These are phyloP conservation scores for Grifola frondosa DNA, from an alignment of 1,284 basidiomycete species.

Conservation along the genomic window DNA sequence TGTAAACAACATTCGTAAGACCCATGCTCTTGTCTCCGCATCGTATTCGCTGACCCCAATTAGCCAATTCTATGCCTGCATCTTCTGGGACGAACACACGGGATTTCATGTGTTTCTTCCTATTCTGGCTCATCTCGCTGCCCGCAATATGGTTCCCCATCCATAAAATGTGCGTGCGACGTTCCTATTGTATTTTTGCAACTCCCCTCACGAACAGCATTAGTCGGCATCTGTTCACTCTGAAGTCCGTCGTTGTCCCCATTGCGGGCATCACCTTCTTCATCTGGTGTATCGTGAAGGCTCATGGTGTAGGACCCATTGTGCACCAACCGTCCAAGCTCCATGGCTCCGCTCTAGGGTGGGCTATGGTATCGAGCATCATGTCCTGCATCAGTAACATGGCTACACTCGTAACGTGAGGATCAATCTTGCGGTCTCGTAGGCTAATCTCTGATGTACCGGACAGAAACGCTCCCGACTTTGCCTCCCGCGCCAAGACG, in stretches of 20 bases:
- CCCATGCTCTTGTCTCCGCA: constrained; percentile 20
- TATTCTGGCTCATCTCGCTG: constrained; percentile 83
- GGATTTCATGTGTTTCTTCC: constrained; percentile 80
- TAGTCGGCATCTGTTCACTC: constrained; percentile 78
- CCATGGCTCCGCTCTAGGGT: constrained; percentile 70
- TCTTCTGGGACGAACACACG: constrained; percentile 69
- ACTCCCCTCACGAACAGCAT: neutral
- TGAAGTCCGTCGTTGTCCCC: constrained; percentile 75
- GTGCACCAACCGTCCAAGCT: constrained; percentile 65
- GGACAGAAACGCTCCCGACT: constrained; percentile 72
- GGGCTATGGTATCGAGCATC: constrained; percentile 78
- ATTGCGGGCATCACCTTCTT: constrained; percentile 78
- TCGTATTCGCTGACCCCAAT: no score
- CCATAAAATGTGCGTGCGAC: constrained; percentile 63
- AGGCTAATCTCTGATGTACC: constrained; percentile 1
- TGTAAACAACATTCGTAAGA: constrained; percentile 67
- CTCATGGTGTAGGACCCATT: constrained; percentile 81
- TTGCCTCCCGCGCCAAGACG: constrained; percentile 70
- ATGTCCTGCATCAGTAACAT: constrained; percentile 83
- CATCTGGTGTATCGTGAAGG: constrained; percentile 78
- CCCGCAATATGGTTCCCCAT: constrained; percentile 82
- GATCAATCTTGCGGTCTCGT: constrained; percentile 8
- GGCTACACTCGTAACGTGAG: constrained; percentile 70
- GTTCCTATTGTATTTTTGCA: constrained; percentile 11
- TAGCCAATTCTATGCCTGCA: constrained; percentile 66